phyloP scores from a whole-genome alignment of 176 grass and related monocot genomes.

The Carex parvula region DNA sequence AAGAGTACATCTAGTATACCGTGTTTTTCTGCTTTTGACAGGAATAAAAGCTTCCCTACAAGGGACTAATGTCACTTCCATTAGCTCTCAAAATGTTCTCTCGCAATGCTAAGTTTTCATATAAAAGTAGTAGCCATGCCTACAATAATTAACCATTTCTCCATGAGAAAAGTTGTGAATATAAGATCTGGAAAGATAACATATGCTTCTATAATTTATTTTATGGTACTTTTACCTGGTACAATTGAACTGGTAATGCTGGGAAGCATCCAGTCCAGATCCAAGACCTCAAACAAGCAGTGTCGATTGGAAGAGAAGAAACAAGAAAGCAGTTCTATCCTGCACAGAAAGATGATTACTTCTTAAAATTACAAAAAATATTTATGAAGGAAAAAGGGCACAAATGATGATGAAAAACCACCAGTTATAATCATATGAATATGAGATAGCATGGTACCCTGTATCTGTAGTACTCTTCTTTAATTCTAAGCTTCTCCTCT shows the following conservation, averaged over 20 bases:
- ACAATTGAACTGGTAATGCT: constrained; percentile 84
- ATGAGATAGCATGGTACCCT: constrained; percentile 44
- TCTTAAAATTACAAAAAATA: neutral
- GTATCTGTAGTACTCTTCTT: constrained; percentile 91
- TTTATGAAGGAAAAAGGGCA: neutral
- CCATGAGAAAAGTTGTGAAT: neutral
- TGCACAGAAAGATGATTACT: constrained; percentile 31
- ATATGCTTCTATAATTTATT: neutral
- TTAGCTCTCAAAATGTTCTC: constrained; percentile 76
- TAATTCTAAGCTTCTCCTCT: constrained; percentile 88
- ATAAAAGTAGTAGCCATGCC: constrained; percentile 70
- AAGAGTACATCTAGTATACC: too few relatives aligned
- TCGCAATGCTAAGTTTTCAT: constrained; percentile 72
- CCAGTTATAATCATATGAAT: neutral
- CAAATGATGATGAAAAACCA: neutral
- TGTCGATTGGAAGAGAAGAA: constrained; percentile 76
- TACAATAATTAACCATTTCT: constrained; percentile 18
- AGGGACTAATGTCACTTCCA: constrained; percentile 78
- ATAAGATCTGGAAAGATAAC: constrained; percentile 20
- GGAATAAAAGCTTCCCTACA: constrained; percentile 26
- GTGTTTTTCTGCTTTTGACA: too few relatives aligned
- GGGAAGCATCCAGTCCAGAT: constrained; percentile 81
- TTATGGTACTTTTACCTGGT: constrained; percentile 53
- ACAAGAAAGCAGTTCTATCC: constrained; percentile 87
- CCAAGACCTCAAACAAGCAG: constrained; percentile 65